A percentile compares a stretch with the other conserved stretches of the same genome.
Evolutionary conservation across 192 early-diverging fungal species (phyloP).

Genomic region (Coemansia sp.): DNA sequence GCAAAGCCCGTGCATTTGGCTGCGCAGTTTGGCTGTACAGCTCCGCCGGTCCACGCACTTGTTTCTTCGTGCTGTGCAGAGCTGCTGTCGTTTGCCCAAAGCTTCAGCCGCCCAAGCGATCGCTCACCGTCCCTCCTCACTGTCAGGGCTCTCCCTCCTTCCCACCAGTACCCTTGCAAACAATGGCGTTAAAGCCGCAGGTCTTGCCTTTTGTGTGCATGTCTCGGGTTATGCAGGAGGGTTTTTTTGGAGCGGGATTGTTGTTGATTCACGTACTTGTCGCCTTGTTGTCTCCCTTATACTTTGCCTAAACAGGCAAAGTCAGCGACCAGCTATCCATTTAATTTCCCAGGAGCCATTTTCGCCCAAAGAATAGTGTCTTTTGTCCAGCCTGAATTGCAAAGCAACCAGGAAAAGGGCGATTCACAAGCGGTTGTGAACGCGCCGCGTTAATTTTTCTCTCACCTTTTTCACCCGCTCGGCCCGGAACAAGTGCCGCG

Average conservation of each 20-base stretch:
- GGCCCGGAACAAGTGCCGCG: slow-evolving; percentile 4
- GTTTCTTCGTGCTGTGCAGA: no score
- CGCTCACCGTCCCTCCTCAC: not conserved
- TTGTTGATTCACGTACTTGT: not conserved
- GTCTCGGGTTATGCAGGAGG: slow-evolving; percentile 9
- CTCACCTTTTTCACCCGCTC: not conserved
- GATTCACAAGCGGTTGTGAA: slow-evolving; percentile 1
- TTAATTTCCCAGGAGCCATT: slow-evolving; percentile 10
- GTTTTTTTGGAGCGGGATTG: slow-evolving; percentile 1
- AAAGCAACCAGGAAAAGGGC: not conserved
- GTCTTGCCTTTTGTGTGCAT: slow-evolving; percentile 3
- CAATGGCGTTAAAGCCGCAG: slow-evolving; percentile 6
- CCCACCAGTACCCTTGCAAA: not conserved
- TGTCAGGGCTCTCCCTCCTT: slow-evolving; percentile 4
- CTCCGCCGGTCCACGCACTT: no score
- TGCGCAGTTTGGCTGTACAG: no score
- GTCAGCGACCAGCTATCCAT: slow-evolving; percentile 8
- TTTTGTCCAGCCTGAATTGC: not conserved
- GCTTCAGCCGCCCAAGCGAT: not conserved
- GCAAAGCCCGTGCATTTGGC: no score
- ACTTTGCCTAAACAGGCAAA: slow-evolving; percentile 14
- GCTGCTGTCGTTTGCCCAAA: no score
- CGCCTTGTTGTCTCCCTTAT: slow-evolving; percentile 1
- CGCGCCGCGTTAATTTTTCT: slow-evolving; percentile 1
- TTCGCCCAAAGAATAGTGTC: slow-evolving; percentile 3